These are phyloP conservation scores for Coccinonectria pachysandricola DNA, from an alignment of 2,329 filamentous ascomycete genomes.

Conservation along the genomic window DNA sequence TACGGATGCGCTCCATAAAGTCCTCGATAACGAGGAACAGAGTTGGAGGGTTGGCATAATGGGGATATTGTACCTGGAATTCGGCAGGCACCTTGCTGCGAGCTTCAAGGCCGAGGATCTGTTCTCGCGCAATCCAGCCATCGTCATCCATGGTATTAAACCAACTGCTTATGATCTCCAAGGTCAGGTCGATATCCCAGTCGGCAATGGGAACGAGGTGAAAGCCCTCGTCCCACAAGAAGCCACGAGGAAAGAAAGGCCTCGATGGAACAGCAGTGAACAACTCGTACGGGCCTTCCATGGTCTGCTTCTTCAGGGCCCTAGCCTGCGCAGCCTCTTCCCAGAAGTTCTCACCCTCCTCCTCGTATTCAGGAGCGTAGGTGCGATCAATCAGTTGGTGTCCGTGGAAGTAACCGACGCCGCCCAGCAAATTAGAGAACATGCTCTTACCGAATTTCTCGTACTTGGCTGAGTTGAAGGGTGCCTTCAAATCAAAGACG, in stretches of 20 bases:
- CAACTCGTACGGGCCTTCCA: constrained; percentile 77
- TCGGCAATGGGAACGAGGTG: constrained; percentile 85
- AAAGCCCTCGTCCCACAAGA: constrained; percentile 97
- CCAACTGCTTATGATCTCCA: constrained; percentile 90
- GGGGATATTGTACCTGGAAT: constrained; percentile 92
- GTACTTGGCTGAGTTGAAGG: constrained; percentile 66
- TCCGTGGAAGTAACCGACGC: constrained; percentile 92
- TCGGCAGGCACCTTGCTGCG: constrained; percentile 88
- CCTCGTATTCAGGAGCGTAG: constrained; percentile 85
- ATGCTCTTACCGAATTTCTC: constrained; percentile 75
- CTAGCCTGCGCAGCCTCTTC: constrained; percentile 78
- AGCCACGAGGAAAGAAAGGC: constrained; percentile 92
- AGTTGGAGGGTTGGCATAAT: constrained; percentile 95
- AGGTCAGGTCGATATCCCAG: constrained; percentile 82
- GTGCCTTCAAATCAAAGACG: constrained; percentile 56
- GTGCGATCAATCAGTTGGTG: constrained; percentile 82
- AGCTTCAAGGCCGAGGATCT: constrained; percentile 85
- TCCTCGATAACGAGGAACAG: constrained; percentile 80
- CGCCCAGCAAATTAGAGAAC: constrained; percentile 88
- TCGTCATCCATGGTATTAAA: constrained; percentile 93
- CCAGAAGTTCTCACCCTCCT: constrained; percentile 94
- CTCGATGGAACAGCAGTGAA: constrained; percentile 87
- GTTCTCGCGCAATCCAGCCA: constrained; percentile 94
- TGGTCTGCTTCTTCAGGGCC: constrained; percentile 52
- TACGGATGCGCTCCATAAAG: constrained; percentile 69